Conservation (phyloP, 2,329 filamentous ascomycete genomes). For the Leptosphaerulina australis region DNA sequence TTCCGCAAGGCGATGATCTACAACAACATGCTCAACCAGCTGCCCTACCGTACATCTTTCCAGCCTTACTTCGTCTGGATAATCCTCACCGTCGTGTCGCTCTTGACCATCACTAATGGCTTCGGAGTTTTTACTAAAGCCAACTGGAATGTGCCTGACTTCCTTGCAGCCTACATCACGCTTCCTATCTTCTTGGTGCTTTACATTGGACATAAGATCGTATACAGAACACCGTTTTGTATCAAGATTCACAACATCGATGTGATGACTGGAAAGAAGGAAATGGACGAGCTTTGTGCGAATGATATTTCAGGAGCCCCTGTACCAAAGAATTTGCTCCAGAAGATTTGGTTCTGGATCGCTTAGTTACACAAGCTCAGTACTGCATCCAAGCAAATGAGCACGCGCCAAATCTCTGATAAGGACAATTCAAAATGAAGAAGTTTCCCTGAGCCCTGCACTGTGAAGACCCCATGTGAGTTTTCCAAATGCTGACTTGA, state of each 20-base stretch:
- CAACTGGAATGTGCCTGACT: constrained; percentile 55
- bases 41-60: constrained; percentile 58
- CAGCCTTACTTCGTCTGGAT: constrained; percentile 64
- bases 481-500: not conserved
- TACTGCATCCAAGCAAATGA: not conserved
- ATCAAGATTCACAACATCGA: constrained; percentile 41
- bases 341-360: constrained; percentile 47
- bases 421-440: not conserved
- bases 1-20: constrained; percentile 57
- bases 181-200: constrained; percentile 45
- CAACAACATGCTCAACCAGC: constrained; percentile 61
- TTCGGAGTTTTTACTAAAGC: constrained; percentile 61
- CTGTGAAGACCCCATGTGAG: not conserved
- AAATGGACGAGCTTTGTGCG: constrained; percentile 47
- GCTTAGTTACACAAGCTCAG: constrained; percentile 28
- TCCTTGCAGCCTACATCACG: constrained; percentile 59
- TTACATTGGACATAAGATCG: constrained; percentile 45
- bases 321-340: constrained; percentile 42
- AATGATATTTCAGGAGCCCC: constrained; percentile 39
- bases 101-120: constrained; percentile 45
- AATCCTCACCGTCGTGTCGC: constrained; percentile 58
- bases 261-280: constrained; percentile 42
- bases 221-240: constrained; percentile 34
- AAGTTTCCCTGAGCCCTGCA: not conserved
- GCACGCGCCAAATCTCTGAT: not conserved